phyloP scores from a whole-genome alignment of 176 grass and related monocot species.

The Tillandsia leiboldiana region DNA sequence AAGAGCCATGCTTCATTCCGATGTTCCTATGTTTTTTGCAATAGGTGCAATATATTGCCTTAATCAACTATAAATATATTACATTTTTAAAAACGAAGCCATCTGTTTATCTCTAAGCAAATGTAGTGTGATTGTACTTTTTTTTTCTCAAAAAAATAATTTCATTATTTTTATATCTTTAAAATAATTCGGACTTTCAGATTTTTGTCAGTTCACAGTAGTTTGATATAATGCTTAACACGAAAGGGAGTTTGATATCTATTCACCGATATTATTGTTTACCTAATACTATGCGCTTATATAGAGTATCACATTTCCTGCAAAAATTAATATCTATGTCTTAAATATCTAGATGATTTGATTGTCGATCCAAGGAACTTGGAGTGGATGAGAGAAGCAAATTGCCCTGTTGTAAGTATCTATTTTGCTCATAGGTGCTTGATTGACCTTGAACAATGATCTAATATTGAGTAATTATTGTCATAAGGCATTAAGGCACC shows the following conservation, averaged over 20 bases:
- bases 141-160: too few relatives aligned
- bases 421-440: slow-evolving; percentile 16
- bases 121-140: too few relatives aligned
- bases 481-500: too few relatives aligned
- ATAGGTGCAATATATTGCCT: not conserved
- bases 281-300: not conserved
- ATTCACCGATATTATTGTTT: not conserved
- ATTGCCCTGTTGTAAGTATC: slow-evolving; percentile 88
- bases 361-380: slow-evolving; percentile 95
- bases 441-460: not conserved
- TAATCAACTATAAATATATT: not conserved
- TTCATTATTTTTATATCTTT: too few relatives aligned
- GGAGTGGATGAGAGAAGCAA: slow-evolving; percentile 91
- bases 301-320: not conserved
- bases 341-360: slow-evolving; percentile 60
- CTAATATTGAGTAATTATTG: too few relatives aligned
- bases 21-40: not conserved
- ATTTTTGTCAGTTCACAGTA: too few relatives aligned
- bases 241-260: not conserved
- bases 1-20: not conserved
- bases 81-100: too few relatives aligned
- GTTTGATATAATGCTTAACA: not conserved
- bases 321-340: slow-evolving; percentile 17
- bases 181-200: too few relatives aligned
- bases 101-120: too few relatives aligned